phyloP scores from a whole-genome alignment of 2,329 filamentous ascomycete species.

The Paraphaeosphaeria minitans region DNA sequence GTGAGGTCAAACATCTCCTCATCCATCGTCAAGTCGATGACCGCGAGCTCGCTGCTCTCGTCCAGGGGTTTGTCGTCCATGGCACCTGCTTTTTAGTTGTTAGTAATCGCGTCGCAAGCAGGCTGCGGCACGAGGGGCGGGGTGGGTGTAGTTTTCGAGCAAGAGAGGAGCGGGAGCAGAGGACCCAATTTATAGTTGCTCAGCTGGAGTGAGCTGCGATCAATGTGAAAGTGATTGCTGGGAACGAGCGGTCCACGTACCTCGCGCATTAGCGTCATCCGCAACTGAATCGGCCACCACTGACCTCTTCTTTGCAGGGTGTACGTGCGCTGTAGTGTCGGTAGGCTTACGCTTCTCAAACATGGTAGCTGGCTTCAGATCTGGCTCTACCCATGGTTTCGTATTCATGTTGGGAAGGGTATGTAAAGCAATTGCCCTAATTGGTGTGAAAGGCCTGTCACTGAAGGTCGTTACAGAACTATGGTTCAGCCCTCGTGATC shows the following conservation, averaged over 20 bases:
- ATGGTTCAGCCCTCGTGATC: not conserved
- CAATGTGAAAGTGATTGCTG: not conserved
- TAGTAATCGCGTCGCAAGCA: not conserved
- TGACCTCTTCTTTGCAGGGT: not conserved
- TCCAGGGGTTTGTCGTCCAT: not conserved
- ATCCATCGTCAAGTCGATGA: not conserved
- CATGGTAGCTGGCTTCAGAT: not conserved
- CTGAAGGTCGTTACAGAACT: not conserved
- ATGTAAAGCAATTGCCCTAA: not conserved
- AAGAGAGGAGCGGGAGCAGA: not conserved
- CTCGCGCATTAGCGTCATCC: not conserved
- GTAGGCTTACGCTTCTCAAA: not conserved
- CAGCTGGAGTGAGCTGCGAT: not conserved
- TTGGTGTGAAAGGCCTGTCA: not conserved
- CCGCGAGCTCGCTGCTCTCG: not conserved
- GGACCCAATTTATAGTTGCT: not conserved
- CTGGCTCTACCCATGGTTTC: not conserved
- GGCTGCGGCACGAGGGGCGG: not conserved
- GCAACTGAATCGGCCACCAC: not conserved
- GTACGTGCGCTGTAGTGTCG: not conserved
- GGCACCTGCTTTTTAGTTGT: not conserved
- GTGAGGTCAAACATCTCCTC: not conserved
- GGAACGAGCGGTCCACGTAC: not conserved
- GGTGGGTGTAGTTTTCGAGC: not conserved
- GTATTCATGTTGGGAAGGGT: not conserved